phyloP scores from a whole-genome alignment of 169 alveolate genomes.

The Plasmodium malariae region DNA sequence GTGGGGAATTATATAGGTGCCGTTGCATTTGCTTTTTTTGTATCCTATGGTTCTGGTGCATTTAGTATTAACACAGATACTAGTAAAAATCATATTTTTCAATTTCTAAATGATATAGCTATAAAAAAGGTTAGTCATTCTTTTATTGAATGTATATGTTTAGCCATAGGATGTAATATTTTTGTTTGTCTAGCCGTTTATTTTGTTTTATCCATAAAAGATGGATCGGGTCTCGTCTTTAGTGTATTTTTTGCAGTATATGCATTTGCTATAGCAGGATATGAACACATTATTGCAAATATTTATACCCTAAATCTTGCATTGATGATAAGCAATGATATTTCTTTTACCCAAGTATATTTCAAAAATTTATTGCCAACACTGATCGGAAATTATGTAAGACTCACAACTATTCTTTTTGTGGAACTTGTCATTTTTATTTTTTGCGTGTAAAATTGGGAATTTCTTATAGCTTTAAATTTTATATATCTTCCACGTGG shows the following conservation, averaged over 20 bases:
- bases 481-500: no score
- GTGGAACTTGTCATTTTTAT: no score
- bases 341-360: conserved; percentile 73
- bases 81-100: conserved; percentile 47
- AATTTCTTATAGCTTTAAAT: no score
- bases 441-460: neutral
- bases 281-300: conserved; percentile 86
- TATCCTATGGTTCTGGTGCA: conserved; percentile 80
- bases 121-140: conserved; percentile 67
- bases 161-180: conserved; percentile 85
- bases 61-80: conserved; percentile 7
- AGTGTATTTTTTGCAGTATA: conserved; percentile 79
- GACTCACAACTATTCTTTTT: no score
- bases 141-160: conserved; percentile 77
- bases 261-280: conserved; percentile 87
- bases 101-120: conserved; percentile 60
- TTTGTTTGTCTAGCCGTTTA: conserved; percentile 86
- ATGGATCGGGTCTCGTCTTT: conserved; percentile 76
- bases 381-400: conserved; percentile 80
- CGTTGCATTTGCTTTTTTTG: conserved; percentile 75
- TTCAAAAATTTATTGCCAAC: conserved; percentile 80
- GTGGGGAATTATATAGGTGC: conserved; percentile 86
- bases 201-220: conserved; percentile 62
- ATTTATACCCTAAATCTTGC: conserved; percentile 84
- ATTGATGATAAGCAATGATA: conserved; percentile 66